Percentiles rank a stretch among this genome's conserved stretches.
These are phyloP conservation scores for Catharanthus roseus DNA, from an alignment of 257 asterid species.

Conservation along the genomic window DNA sequence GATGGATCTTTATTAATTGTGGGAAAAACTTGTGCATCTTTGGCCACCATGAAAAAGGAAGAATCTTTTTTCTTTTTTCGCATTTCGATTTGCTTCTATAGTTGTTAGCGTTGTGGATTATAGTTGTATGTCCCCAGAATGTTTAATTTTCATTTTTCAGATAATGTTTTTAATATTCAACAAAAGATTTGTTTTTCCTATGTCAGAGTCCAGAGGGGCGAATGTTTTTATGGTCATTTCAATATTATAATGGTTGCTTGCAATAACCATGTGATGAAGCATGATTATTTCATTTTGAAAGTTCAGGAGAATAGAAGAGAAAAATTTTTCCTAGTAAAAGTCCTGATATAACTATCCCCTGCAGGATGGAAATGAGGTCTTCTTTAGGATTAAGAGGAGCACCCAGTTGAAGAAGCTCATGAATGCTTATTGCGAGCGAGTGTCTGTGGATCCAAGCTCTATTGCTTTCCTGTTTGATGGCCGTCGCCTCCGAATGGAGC, in stretches of 20 bases:
- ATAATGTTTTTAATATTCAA: not conserved
- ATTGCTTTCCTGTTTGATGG: slow-evolving; percentile 55
- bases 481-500: slow-evolving; percentile 13
- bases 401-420: slow-evolving; percentile 45
- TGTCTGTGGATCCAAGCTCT: slow-evolving; percentile 35
- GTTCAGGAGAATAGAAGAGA: not conserved
- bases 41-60: not conserved
- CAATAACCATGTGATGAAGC: not conserved
- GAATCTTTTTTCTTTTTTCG: not conserved
- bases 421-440: slow-evolving; percentile 46
- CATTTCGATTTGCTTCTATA: not conserved
- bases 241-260: not conserved
- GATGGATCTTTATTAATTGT: not conserved
- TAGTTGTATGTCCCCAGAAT: not conserved
- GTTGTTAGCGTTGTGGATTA: not conserved
- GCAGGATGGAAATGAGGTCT: slow-evolving; percentile 49
- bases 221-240: too few species aligned
- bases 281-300: not conserved
- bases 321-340: not conserved
- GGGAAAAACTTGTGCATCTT: not conserved
- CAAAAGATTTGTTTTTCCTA: not conserved
- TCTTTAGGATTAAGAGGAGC: slow-evolving; percentile 50
- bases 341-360: not conserved
- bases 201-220: not conserved
- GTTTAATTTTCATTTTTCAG: not conserved